phyloP scores from a whole-genome alignment of 495 filamentous ascomycete genomes.

The Evansstolkia leycettana region DNA sequence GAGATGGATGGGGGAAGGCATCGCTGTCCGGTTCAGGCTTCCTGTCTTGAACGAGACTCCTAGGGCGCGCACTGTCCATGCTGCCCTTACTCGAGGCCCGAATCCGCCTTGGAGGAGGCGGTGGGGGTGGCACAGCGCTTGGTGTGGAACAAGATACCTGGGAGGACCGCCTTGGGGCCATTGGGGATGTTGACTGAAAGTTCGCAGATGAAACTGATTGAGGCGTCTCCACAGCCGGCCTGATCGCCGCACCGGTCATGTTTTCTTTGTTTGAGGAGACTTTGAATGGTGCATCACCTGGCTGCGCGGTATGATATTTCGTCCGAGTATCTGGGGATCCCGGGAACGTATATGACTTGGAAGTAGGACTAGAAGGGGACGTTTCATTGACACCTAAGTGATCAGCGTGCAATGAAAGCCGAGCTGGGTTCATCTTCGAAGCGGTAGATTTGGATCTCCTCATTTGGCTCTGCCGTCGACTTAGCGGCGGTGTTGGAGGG shows the following conservation, averaged over 20 bases:
- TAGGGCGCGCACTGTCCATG: slow-evolving; percentile 16
- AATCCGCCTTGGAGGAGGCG: slow-evolving; percentile 47
- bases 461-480: slow-evolving; percentile 37
- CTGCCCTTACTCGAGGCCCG: slow-evolving; percentile 42
- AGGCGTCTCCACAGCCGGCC: slow-evolving; percentile 4
- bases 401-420: slow-evolving; percentile 17
- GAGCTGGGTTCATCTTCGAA: slow-evolving; percentile 20
- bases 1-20: slow-evolving; percentile 17
- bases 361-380: slow-evolving; percentile 22
- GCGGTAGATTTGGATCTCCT: slow-evolving; percentile 25
- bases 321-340: slow-evolving; percentile 9
- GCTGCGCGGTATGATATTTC: slow-evolving; percentile 1
- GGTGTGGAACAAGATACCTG: slow-evolving; percentile 7
- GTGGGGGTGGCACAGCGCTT: slow-evolving; percentile 35
- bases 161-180: slow-evolving; percentile 7
- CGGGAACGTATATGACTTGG: slow-evolving; percentile 9
- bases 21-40: slow-evolving; percentile 9
- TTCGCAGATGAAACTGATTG: slow-evolving; percentile 3
- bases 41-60: slow-evolving; percentile 9
- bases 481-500: slow-evolving; percentile 37
- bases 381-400: slow-evolving; percentile 16
- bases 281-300: slow-evolving; percentile 13
- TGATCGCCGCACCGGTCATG: slow-evolving; percentile 1
- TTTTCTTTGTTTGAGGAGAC: neutral
- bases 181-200: slow-evolving; percentile 20